These are phyloP conservation scores for Evernia prunastri DNA, from an alignment of 495 filamentous ascomycete species.

Conservation along the genomic window DNA sequence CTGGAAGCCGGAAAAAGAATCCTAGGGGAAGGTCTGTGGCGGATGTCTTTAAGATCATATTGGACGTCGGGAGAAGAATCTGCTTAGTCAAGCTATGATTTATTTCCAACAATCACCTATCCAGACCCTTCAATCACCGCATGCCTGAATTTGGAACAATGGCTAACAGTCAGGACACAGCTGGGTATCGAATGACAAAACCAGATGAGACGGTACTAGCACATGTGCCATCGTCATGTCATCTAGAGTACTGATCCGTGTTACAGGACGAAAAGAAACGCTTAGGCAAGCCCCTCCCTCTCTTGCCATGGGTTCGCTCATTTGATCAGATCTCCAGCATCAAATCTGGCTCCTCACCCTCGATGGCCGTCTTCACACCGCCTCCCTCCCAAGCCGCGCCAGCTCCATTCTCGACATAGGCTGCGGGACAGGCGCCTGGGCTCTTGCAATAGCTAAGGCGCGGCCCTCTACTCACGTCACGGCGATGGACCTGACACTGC, in stretches of 20 bases:
- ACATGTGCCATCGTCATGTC: too few species aligned
- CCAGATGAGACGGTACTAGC: neutral
- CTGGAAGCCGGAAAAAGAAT: too few species aligned
- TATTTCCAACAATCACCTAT: too few species aligned
- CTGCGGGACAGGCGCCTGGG: neutral
- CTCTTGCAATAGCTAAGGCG: neutral
- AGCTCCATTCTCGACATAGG: constrained; percentile 2
- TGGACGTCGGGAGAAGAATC: too few species aligned
- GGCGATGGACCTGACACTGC: constrained; percentile 19
- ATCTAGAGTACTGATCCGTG: neutral
- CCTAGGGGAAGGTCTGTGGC: too few species aligned
- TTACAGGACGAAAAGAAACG: neutral
- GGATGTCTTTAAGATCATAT: too few species aligned
- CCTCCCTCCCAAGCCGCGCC: neutral
- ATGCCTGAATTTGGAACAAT: too few species aligned
- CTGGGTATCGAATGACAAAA: neutral
- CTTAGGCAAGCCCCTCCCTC: neutral
- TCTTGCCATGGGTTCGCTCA: neutral
- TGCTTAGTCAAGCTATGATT: too few species aligned
- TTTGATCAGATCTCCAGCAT: constrained; percentile 2
- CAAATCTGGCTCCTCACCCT: neutral
- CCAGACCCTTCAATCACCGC: too few species aligned
- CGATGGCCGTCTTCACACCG: neutral
- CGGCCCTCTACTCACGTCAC: neutral
- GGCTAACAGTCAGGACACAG: too few species aligned